phyloP scores from a whole-genome alignment of 495 filamentous ascomycete genomes.

The Filosporella fistucella region DNA sequence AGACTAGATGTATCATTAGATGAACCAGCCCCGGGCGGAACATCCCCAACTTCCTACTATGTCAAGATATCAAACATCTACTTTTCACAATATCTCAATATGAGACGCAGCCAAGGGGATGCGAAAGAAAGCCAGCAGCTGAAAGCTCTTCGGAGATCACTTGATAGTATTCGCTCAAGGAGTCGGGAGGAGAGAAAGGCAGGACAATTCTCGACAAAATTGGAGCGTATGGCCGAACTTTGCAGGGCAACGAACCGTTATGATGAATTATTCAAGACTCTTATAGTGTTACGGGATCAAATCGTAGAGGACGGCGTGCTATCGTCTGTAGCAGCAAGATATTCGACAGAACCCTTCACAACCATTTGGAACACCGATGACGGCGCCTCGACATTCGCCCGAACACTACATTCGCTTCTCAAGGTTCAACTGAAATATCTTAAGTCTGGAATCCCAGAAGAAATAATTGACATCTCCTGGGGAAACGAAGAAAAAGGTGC shows the following conservation, averaged over 20 bases:
- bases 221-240: constrained; percentile 35
- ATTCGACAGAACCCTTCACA: constrained; percentile 29
- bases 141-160: constrained; percentile 42
- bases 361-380: constrained; percentile 33
- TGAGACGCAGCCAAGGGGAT: constrained; percentile 30
- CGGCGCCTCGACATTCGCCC: constrained; percentile 36
- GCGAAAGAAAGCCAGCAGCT: constrained; percentile 37
- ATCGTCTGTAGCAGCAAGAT: constrained; percentile 27
- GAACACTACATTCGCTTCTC: constrained; percentile 38
- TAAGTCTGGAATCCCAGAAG: background rate
- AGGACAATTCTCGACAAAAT: constrained; percentile 38
- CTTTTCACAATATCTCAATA: constrained; percentile 52
- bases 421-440: constrained; percentile 37
- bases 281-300: constrained; percentile 38
- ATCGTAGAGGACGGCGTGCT: constrained; percentile 42
- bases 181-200: constrained; percentile 38
- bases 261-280: constrained; percentile 42
- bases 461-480: constrained; percentile 13
- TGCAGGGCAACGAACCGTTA: constrained; percentile 23
- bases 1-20: constrained; percentile 33
- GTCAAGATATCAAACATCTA: constrained; percentile 75
- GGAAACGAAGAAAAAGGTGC: constrained; percentile 36
- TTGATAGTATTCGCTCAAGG: constrained; percentile 42
- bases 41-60: constrained; percentile 35
- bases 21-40: constrained; percentile 25